These are phyloP conservation scores for Yamadazyma kanchanaburiensis DNA, from an alignment of 1,139 yeast genomes.

Conservation along the genomic window DNA sequence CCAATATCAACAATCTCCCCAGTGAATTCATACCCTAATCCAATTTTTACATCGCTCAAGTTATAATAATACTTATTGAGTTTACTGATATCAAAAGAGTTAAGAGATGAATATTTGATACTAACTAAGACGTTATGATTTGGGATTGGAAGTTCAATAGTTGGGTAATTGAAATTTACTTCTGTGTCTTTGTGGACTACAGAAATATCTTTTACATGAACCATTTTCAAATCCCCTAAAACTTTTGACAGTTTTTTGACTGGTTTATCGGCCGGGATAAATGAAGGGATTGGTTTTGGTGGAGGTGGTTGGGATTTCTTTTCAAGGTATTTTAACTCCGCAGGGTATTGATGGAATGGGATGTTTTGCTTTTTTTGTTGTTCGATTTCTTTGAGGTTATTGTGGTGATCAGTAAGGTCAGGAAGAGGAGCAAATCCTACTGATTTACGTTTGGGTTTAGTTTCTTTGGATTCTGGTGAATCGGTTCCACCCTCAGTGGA, in stretches of 20 bases:
- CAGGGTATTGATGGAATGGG: constrained; percentile 43
- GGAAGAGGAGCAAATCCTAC: constrained; percentile 46
- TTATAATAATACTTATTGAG: constrained; percentile 35
- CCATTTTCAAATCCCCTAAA: constrained; percentile 29
- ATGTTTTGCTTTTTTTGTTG: constrained; percentile 23
- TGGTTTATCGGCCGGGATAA: constrained; percentile 14
- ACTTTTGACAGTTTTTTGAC: constrained; percentile 8
- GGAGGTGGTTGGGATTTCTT: constrained; percentile 5
- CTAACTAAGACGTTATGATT: constrained; percentile 33
- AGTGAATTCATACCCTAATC: constrained; percentile 42
- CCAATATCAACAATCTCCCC: constrained; percentile 37
- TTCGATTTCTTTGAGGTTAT: constrained; percentile 21
- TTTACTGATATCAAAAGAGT: constrained; percentile 38
- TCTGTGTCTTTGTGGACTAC: constrained; percentile 42
- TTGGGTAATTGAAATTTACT: constrained; percentile 40
- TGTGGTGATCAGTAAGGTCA: constrained; percentile 31
- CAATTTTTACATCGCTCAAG: constrained; percentile 36
- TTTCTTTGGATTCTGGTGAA: neutral
- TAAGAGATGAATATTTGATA: constrained; percentile 35
- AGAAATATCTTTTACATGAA: constrained; percentile 40
- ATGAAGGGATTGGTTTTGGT: constrained; percentile 15
- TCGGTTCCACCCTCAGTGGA: too few relatives aligned
- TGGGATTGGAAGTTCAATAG: constrained; percentile 33
- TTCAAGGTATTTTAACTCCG: constrained; percentile 37
- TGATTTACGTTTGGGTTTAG: constrained; percentile 15